Conservation (phyloP, 73 alveolate species). For the Symbiodinium pilosum region DNA sequence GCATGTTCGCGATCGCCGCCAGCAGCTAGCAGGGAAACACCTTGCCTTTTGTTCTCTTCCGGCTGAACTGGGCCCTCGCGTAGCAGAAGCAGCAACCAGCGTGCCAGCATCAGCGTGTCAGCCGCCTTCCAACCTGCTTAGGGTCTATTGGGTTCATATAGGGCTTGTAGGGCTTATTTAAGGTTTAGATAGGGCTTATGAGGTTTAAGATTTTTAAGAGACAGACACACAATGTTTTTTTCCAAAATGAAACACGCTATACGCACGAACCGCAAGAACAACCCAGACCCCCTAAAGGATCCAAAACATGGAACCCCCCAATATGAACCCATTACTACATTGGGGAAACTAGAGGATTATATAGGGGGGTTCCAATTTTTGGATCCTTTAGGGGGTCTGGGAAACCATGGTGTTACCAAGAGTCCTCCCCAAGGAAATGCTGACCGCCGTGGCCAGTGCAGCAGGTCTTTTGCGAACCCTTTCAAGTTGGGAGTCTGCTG, state of each 20-base stretch:
- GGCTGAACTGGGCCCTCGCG: neutral
- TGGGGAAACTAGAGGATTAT: neutral
- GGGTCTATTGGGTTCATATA: neutral
- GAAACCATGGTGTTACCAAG: too few relatives aligned
- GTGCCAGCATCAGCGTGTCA: neutral
- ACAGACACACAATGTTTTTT: neutral
- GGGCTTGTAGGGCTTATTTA: neutral
- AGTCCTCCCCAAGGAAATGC: neutral
- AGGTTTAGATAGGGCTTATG: neutral
- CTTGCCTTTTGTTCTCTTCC: neutral
- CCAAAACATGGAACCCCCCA: neutral
- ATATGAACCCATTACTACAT: neutral
- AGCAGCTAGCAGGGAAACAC: neutral
- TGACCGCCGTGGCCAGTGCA: neutral
- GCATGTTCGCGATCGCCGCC: neutral
- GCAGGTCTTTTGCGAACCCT: neutral
- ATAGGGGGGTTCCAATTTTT: too few relatives aligned
- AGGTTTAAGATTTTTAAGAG: neutral
- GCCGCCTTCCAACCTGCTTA: neutral
- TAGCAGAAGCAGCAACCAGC: neutral
- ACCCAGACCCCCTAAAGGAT: neutral
- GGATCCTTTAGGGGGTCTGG: too few relatives aligned
- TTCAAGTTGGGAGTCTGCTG: neutral
- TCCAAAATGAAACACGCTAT: neutral
- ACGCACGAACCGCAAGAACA: neutral